Percentiles rank a stretch among this genome's conserved stretches.
Evolutionary conservation across 2,329 filamentous ascomycete genomes (phyloP).

Genomic region (Hymenoscyphus fructigenus): DNA sequence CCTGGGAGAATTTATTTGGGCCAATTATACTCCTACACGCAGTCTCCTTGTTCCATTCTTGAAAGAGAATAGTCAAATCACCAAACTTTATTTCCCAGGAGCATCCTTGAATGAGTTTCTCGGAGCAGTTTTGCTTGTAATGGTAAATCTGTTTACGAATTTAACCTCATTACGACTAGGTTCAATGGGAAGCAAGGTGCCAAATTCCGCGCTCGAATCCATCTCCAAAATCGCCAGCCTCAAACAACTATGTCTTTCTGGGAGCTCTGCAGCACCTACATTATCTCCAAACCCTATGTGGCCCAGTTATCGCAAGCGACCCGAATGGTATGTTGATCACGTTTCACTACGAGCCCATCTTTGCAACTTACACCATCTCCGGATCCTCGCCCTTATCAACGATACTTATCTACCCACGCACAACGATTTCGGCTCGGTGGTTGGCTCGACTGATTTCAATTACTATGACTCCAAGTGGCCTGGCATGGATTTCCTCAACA

Average conservation of each 20-base stretch:
- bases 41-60: neutral
- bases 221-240: neutral
- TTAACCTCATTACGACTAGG: neutral
- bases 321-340: neutral
- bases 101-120: no score
- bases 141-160: neutral
- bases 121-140: neutral
- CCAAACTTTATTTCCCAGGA: neutral
- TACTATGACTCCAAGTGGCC: neutral
- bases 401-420: neutral
- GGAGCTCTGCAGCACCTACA: neutral
- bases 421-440: neutral
- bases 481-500: neutral
- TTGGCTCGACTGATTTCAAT: neutral
- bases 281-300: neutral
- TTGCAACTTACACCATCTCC: neutral
- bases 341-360: neutral
- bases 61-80: neutral
- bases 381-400: neutral
- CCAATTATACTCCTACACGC: neutral
- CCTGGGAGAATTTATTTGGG: neutral
- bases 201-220: neutral
- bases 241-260: neutral
- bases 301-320: no score
- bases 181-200: neutral